These are phyloP conservation scores for Phytophthora pistaciae DNA, from an alignment of 352 stramenopile genomes.

Conservation along the genomic window DNA sequence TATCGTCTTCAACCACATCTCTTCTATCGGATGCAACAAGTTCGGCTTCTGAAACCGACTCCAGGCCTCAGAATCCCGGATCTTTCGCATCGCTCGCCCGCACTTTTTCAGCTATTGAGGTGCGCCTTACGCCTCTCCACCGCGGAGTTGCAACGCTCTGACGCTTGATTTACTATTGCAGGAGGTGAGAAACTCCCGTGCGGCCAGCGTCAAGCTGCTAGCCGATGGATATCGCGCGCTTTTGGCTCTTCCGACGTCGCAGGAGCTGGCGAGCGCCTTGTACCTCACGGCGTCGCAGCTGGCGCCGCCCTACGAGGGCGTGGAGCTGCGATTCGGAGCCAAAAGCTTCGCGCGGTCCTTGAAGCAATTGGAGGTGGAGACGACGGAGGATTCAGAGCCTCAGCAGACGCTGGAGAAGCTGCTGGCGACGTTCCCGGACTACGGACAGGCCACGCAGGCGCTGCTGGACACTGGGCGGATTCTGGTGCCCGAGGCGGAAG, in stretches of 20 bases:
- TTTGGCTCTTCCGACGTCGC: conserved; percentile 40
- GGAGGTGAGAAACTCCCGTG: conserved; percentile 64
- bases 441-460: conserved; percentile 57
- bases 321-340: conserved; percentile 78
- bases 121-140: conserved; percentile 14
- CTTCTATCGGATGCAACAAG: conserved; percentile 6
- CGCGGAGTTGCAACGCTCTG: not conserved
- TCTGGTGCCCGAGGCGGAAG: conserved; percentile 7
- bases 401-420: conserved; percentile 39
- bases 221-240: conserved; percentile 53
- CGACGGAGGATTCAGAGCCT: conserved; percentile 9
- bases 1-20: conserved; percentile 13
- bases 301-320: conserved; percentile 70
- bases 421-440: conserved; percentile 57
- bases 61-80: conserved; percentile 4
- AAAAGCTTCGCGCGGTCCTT: conserved; percentile 74
- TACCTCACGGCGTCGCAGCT: conserved; percentile 80
- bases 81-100: conserved; percentile 56
- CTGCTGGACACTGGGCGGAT: conserved; percentile 51
- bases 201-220: conserved; percentile 56
- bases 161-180: conserved; percentile 22
- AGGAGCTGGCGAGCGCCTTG: conserved; percentile 60
- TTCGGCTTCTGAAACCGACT: not conserved
- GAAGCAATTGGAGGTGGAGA: conserved; percentile 40
- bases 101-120: conserved; percentile 68